phyloP scores from a whole-genome alignment of 78 protist genomes.

The Monocercomonoides exilis region DNA sequence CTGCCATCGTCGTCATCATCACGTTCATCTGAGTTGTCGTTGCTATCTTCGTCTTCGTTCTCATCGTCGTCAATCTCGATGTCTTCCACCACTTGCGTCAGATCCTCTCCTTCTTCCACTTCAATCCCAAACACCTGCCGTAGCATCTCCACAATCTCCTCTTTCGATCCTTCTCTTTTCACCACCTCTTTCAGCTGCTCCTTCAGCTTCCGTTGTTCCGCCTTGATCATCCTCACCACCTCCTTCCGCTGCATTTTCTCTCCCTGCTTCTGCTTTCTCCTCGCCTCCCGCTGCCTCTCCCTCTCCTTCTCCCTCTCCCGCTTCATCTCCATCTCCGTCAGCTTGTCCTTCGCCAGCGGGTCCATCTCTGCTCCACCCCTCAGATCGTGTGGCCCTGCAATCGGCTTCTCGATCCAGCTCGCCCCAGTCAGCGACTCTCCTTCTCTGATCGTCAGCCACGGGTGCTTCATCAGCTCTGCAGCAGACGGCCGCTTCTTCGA shows the following conservation, averaged over 20 bases:
- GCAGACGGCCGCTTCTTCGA: constrained; percentile 75
- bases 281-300: background rate
- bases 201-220: background rate
- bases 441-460: constrained; percentile 6
- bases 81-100: background rate
- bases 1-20: constrained; percentile 4
- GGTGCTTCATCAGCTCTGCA: constrained; percentile 24
- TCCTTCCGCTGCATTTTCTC: background rate
- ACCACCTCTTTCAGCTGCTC: background rate
- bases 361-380: background rate
- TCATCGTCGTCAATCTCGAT: background rate
- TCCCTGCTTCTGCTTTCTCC: background rate
- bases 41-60: background rate
- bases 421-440: background rate
- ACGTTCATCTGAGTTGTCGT: background rate
- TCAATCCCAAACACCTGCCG: no score
- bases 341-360: background rate
- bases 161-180: background rate
- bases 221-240: background rate
- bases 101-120: background rate
- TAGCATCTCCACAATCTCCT: background rate
- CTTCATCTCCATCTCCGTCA: background rate
- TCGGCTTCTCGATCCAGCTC: background rate
- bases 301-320: background rate
- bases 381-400: background rate